Percentiles rank a stretch among this genome's conserved stretches.
Conservation (phyloP, 495 filamentous ascomycete species). For the Penicillium coprophilum region DNA sequence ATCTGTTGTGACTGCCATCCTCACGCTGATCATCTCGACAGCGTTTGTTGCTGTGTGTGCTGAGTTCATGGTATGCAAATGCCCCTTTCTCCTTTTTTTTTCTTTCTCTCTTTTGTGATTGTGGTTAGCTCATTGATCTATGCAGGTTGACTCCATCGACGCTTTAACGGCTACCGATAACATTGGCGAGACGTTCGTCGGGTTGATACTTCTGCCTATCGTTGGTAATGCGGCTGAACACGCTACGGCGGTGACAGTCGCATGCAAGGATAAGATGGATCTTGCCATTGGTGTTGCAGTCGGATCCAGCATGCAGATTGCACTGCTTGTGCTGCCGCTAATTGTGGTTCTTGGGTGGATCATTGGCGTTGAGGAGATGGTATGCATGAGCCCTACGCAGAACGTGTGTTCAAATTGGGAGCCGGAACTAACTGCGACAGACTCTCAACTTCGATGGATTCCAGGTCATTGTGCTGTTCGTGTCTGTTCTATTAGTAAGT, state of each 20-base stretch:
- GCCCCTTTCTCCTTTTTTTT: background rate
- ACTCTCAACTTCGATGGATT: conserved; percentile 78
- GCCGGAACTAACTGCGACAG: conserved; percentile 43
- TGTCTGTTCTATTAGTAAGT: conserved; percentile 63
- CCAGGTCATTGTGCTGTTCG: conserved; percentile 77
- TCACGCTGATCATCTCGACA: conserved; percentile 69
- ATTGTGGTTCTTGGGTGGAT: conserved; percentile 81
- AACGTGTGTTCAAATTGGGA: background rate
- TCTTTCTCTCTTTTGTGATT: background rate
- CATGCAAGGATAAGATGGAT: conserved; percentile 90
- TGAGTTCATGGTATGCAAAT: conserved; percentile 68
- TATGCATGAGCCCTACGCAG: conserved; percentile 14
- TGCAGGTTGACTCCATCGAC: conserved; percentile 64
- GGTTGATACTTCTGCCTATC: conserved; percentile 83
- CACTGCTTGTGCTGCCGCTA: conserved; percentile 74
- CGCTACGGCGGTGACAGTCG: conserved; percentile 82
- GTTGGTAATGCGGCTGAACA: conserved; percentile 89
- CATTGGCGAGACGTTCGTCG: conserved; percentile 75
- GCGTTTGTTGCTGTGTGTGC: conserved; percentile 83
- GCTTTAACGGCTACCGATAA: conserved; percentile 56
- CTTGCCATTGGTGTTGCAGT: conserved; percentile 81
- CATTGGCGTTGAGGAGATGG: conserved; percentile 53
- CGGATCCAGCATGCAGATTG: conserved; percentile 85
- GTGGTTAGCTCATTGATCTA: background rate
- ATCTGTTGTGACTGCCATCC: conserved; percentile 63